Percentiles rank a stretch among this genome's conserved stretches.
Evolutionary conservation across 164 flowering plant genomes (phyloP).

Genomic region (Akebia trifoliata): DNA sequence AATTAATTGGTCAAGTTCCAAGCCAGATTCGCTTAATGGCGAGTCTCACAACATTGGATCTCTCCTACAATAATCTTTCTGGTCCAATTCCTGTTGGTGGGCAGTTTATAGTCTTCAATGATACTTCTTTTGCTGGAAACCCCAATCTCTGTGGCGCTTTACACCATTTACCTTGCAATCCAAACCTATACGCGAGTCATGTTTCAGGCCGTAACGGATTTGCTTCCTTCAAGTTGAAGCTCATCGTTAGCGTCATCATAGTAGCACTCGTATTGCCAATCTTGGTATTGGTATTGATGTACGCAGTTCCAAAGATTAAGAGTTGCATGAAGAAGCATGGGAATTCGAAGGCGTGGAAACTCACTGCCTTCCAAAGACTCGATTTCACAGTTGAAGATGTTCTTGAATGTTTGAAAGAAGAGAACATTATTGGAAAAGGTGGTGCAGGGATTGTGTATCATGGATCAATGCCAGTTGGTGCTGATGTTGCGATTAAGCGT

Average conservation of each 20-base stretch:
- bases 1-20: conserved; percentile 56
- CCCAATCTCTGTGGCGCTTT: conserved; percentile 56
- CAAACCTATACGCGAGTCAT: not conserved
- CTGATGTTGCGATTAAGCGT: conserved; percentile 72
- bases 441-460: conserved; percentile 93
- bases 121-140: conserved; percentile 57
- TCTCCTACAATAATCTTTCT: conserved; percentile 58
- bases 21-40: conserved; percentile 45
- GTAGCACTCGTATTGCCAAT: conserved; percentile 17
- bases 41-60: conserved; percentile 61
- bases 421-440: conserved; percentile 88
- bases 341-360: conserved; percentile 57
- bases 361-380: conserved; percentile 71
- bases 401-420: conserved; percentile 72
- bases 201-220: not conserved
- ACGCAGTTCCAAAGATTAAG: conserved; percentile 15
- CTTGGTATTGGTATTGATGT: conserved; percentile 12
- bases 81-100: conserved; percentile 65
- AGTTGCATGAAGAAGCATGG: conserved; percentile 20
- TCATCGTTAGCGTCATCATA: conserved; percentile 23
- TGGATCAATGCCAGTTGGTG: conserved; percentile 69
- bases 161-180: conserved; percentile 22
- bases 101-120: conserved; percentile 56
- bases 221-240: conserved; percentile 15
- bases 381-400: conserved; percentile 76